Base-by-base conservation (phyloP, 2,329 filamentous ascomycete species). In the Lasiodiplodia sp. region DNA sequence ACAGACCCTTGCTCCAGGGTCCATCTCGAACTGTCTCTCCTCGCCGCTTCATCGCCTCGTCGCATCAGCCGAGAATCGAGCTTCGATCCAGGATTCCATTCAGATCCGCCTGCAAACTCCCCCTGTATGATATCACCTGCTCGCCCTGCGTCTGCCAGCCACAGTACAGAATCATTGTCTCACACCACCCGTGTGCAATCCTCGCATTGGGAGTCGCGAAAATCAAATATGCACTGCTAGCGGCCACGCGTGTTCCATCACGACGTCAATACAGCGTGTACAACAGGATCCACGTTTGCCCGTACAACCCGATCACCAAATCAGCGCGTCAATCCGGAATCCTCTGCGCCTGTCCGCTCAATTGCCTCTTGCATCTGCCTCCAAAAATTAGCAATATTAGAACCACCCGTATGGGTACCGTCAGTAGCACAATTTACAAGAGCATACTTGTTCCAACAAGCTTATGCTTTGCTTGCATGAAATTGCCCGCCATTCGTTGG, bases 251-350 rank as follows among this genome's bases (percentile, higher is more conserved):
- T 47, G 44, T 34, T 34, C 44, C n/a, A n/a, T 51, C 47, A 51
- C 47, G 47, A n/a, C 12, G 53, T 18, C 53, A 56, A 37, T 25
- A 37, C 31, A 25, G 4, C 14, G 6, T 16, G 53, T 34, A 21
- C 28, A 28, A 34, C 31, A 37, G 53, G 11, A 11, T 21, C 31
- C 37, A 44, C 55, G 21, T 31, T 25, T n/a, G 37, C 28, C 11
- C 55, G 55, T 58, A 40, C 55, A 25, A 58, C 55, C 31, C 14
- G 53, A 10, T 31, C 31, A 14, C 53, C 53, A 56, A 11, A n/a
- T 21, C 51, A n/a, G 25, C 28, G 51, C 51, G 28, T 47, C 44
- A 47, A 47, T 21, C 16, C 51, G 23, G 28, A 28, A 11, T 5
- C 31, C 31, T 34, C 31, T 34, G 31, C 31, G 8, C 7, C 31